Evolutionary conservation across 2,329 filamentous ascomycete genomes (phyloP), one percentile per base, ranked within the genome.

Genomic region (Lithohypha guttulata): DNA sequence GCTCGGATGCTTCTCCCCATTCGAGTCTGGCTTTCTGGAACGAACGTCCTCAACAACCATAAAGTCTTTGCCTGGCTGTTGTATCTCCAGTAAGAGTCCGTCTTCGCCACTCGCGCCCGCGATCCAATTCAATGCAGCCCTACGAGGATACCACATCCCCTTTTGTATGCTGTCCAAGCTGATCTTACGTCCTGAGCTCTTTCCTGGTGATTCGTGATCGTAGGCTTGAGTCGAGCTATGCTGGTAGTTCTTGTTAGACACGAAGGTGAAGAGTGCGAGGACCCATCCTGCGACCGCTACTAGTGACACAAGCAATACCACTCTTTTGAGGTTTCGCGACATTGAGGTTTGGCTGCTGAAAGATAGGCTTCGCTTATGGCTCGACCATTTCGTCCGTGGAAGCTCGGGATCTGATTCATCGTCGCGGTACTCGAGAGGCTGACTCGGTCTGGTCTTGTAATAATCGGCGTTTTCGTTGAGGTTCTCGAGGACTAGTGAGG

Each of bases 41-140:
- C 79, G 75, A 38, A 98, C 80, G 58, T 96, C 85, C 56, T 94
- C 82, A 1, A 95, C 84, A 2, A 91, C 75, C 39, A 98, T 64
- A 52, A 81, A 96, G 43, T 80, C 78, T 52, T 84, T 77, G 4
- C 70, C 76, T 1, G 59, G 53, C 35, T 70, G 77, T 18, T 57
- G 57, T 53, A 74, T 70, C 59, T 94, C 82, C 14, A 98, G 71
- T 48, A 98, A 60, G 43, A 96, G 59, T 1, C 91, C 91, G 56
- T 98, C 91, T 48, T 68, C 62, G 7, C 62, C 64, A 35, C 62
- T 53, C n/a, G 65, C 57, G 1, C 65, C 65, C 2, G 60, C 57
- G 44, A 66, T 63, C 66, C 66, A 69, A 1, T 63, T 59, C 31
- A 69, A 62, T 2, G 53, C 55, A 45, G 66, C 64, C 11, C 52